Conservation (phyloP, 1,284 basidiomycete species). For the Ceratobasidium sp. region DNA sequence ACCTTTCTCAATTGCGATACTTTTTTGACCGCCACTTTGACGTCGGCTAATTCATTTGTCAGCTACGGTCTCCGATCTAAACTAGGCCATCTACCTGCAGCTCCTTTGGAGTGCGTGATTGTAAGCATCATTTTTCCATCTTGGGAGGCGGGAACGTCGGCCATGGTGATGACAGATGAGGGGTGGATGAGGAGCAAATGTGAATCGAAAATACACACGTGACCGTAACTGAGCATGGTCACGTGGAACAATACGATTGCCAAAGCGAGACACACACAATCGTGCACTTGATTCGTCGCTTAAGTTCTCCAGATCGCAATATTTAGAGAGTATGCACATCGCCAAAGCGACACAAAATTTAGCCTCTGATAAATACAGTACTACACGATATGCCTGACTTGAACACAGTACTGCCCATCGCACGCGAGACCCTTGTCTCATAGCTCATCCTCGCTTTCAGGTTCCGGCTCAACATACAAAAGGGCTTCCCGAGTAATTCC, state of each 20-base stretch:
- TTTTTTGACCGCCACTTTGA: constrained; percentile 36
- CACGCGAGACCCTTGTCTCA: too few species aligned
- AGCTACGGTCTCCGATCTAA: background rate
- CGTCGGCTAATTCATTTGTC: constrained; percentile 14
- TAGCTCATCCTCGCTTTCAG: too few species aligned
- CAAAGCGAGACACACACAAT: background rate
- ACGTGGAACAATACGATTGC: background rate
- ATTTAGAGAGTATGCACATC: too few species aligned
- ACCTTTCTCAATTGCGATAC: constrained; percentile 32
- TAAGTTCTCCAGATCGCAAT: too few species aligned
- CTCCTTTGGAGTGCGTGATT: constrained; percentile 23
- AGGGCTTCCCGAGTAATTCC: too few species aligned
- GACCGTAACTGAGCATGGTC: background rate
- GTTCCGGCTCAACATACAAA: too few species aligned
- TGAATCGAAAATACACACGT: constrained; percentile 5
- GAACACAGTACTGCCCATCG: too few species aligned
- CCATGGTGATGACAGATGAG: background rate
- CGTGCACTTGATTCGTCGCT: background rate
- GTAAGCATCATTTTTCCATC: constrained; percentile 34
- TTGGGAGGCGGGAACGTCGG: constrained; percentile 4
- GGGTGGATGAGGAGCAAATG: background rate
- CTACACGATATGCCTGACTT: too few species aligned
- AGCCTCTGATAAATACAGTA: too few species aligned
- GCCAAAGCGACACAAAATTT: too few species aligned
- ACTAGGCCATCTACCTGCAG: constrained; percentile 5